Evolutionary conservation across 768 basidiomycete genomes (phyloP).

Genomic region (Amanita molliuscula): DNA sequence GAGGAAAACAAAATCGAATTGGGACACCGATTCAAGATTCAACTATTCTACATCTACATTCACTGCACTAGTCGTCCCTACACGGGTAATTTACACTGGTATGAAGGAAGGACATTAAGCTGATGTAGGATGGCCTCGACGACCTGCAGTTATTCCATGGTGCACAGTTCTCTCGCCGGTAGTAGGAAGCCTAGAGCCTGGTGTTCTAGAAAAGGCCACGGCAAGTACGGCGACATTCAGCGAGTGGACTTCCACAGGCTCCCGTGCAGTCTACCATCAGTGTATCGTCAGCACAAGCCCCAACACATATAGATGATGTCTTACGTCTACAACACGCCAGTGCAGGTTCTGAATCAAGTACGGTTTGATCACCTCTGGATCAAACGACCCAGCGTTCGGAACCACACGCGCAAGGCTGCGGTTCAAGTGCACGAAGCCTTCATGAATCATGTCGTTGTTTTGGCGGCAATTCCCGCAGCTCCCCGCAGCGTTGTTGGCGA

Average conservation of each 20-base stretch:
- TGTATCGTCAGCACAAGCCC: background rate
- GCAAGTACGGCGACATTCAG: slow-evolving; percentile 10
- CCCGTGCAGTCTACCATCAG: background rate
- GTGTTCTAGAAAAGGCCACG: slow-evolving; percentile 7
- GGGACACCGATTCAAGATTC: too few relatives aligned
- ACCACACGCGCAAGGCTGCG: slow-evolving; percentile 18
- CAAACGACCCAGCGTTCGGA: slow-evolving; percentile 20
- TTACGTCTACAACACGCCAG: slow-evolving; percentile 32
- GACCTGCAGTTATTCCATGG: slow-evolving; percentile 1
- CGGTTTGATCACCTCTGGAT: slow-evolving; percentile 27
- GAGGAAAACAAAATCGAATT: too few relatives aligned
- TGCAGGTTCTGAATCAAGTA: slow-evolving; percentile 29
- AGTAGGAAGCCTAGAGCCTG: slow-evolving; percentile 6
- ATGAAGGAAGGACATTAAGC: background rate
- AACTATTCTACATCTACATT: too few relatives aligned
- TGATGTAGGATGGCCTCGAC: background rate
- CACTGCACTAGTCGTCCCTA: background rate
- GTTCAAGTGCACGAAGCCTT: slow-evolving; percentile 37
- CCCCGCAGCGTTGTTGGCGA: slow-evolving; percentile 23
- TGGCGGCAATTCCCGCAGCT: slow-evolving; percentile 30
- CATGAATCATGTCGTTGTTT: slow-evolving; percentile 20
- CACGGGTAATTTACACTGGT: background rate
- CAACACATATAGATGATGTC: background rate
- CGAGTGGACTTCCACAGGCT: slow-evolving; percentile 8
- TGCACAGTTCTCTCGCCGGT: background rate